These are phyloP conservation scores for Blastobotrys apis DNA, from an alignment of 1,139 yeast genomes.

Conservation along the genomic window DNA sequence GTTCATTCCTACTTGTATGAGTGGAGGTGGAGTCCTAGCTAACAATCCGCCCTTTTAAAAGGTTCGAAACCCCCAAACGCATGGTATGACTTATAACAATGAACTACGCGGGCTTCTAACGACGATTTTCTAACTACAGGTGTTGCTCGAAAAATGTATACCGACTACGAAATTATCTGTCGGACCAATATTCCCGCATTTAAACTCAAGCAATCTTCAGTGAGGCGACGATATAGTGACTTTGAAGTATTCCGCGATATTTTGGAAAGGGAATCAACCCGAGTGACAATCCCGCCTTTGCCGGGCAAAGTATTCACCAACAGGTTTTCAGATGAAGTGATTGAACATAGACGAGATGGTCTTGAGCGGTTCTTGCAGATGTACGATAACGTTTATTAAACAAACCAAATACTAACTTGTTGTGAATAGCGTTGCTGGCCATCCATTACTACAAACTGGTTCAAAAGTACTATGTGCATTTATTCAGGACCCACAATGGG, in stretches of 20 bases:
- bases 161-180: conserved; percentile 89
- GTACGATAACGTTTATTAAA: conserved; percentile 19
- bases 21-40: neutral
- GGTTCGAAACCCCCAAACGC: conserved; percentile 74
- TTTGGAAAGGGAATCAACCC: conserved; percentile 66
- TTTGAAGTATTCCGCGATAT: conserved; percentile 77
- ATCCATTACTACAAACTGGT: conserved; percentile 88
- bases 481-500: conserved; percentile 86
- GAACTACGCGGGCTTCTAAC: neutral
- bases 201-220: conserved; percentile 58
- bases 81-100: conserved; percentile 41
- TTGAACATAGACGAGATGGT: conserved; percentile 80
- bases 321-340: conserved; percentile 76
- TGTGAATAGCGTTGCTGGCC: conserved; percentile 68
- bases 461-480: conserved; percentile 78
- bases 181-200: conserved; percentile 71
- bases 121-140: conserved; percentile 18
- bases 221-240: conserved; percentile 85
- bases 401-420: neutral
- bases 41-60: conserved; percentile 19
- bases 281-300: conserved; percentile 78
- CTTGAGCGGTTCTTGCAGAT: conserved; percentile 71
- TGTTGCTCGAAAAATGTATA: conserved; percentile 61
- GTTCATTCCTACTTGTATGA: conserved; percentile 15
- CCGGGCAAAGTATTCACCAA: conserved; percentile 80